Evolutionary conservation across 2,329 filamentous ascomycete genomes (phyloP).

Genomic region (Aspergillus viridinutans): DNA sequence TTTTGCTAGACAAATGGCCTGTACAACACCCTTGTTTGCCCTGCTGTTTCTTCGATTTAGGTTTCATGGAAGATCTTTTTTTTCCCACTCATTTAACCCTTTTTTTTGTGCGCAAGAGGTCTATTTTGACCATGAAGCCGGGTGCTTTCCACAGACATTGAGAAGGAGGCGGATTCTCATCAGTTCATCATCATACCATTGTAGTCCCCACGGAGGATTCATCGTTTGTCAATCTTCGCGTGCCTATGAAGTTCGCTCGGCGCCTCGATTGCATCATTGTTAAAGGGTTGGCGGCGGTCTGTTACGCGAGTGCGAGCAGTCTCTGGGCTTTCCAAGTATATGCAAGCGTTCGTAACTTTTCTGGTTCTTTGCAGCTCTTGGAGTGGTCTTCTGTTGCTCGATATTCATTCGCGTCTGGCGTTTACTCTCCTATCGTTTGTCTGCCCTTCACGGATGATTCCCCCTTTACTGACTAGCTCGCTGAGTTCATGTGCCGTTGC

Average conservation of each 20-base stretch:
- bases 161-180: neutral
- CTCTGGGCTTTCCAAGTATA: constrained; percentile 10
- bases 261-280: constrained; percentile 10
- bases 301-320: constrained; percentile 4
- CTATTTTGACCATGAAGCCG: constrained; percentile 9
- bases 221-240: constrained; percentile 10
- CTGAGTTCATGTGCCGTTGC: constrained; percentile 12
- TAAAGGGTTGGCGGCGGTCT: constrained; percentile 4
- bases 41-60: constrained; percentile 19
- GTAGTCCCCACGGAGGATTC: constrained; percentile 18
- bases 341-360: constrained; percentile 10
- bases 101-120: constrained; percentile 6
- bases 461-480: constrained; percentile 20
- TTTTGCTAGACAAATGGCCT: constrained; percentile 31
- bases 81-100: constrained; percentile 11
- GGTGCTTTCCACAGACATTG: constrained; percentile 3
- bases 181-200: constrained; percentile 13
- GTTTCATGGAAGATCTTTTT: constrained; percentile 15
- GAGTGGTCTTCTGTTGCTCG: constrained; percentile 3
- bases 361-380: constrained; percentile 1
- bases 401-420: constrained; percentile 7
- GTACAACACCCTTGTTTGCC: constrained; percentile 31
- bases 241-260: constrained; percentile 17
- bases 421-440: constrained; percentile 11
- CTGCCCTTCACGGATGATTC: constrained; percentile 24